phyloP scores from a whole-genome alignment of 2,329 filamentous ascomycete species.

The Zalaria obscura region DNA sequence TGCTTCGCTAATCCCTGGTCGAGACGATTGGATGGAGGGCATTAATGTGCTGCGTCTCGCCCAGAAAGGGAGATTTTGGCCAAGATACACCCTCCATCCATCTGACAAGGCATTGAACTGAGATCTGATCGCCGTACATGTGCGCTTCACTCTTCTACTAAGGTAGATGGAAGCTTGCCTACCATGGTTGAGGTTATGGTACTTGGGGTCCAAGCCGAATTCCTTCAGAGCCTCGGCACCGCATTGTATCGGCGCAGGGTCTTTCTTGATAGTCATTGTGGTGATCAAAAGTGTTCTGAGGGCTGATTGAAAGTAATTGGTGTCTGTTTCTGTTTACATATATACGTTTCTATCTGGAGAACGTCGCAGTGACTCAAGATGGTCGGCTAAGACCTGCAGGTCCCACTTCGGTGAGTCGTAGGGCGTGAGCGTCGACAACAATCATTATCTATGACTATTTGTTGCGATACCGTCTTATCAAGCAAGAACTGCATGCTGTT shows the following conservation, averaged over 20 bases:
- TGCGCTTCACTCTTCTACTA: neutral
- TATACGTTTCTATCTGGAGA: too few relatives aligned
- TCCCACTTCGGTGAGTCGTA: too few relatives aligned
- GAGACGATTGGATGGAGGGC: neutral
- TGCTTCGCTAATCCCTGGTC: neutral
- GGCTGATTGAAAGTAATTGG: too few relatives aligned
- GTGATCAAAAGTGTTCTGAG: too few relatives aligned
- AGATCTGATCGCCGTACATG: constrained; percentile 1
- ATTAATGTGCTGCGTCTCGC: neutral
- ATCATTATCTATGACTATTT: too few relatives aligned
- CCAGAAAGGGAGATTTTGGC: neutral
- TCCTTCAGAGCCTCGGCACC: constrained; percentile 32
- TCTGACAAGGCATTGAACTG: neutral
- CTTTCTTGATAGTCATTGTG: too few relatives aligned
- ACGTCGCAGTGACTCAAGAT: too few relatives aligned
- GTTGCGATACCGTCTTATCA: too few relatives aligned
- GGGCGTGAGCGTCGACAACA: too few relatives aligned
- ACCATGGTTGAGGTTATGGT: constrained; percentile 69
- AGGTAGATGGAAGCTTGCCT: constrained; percentile 8
- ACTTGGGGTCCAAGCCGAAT: constrained; percentile 56
- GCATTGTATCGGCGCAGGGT: constrained; percentile 12
- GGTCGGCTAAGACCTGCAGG: too few relatives aligned
- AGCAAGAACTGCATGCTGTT: too few relatives aligned
- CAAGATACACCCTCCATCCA: neutral
- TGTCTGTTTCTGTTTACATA: too few relatives aligned